Conservation (phyloP, 768 basidiomycete genomes). For the Trichaptum fuscoviolaceum region DNA sequence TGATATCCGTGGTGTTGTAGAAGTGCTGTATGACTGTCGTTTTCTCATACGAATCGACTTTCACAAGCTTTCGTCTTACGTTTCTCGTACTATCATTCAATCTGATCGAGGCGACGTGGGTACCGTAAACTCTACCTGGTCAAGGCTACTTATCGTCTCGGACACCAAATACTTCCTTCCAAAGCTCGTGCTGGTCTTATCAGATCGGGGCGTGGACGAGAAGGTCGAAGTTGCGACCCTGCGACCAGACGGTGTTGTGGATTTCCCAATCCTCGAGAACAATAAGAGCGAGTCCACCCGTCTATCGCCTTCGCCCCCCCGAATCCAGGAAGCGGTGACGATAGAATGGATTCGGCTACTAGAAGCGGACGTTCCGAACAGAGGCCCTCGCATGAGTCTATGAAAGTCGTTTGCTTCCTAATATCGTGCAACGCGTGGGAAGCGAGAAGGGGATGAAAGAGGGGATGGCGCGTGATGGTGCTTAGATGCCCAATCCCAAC, state of each 20-base stretch:
- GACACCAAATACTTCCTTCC: slow-evolving; percentile 13
- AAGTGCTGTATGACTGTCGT: slow-evolving; percentile 60
- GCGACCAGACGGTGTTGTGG: not conserved
- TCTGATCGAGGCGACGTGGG: slow-evolving; percentile 1
- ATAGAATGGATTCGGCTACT: not conserved
- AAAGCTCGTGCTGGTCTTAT: slow-evolving; percentile 8
- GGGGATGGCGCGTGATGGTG: not conserved
- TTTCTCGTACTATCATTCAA: slow-evolving; percentile 17
- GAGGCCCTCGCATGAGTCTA: not conserved
- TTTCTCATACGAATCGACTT: slow-evolving; percentile 50
- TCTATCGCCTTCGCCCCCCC: not conserved
- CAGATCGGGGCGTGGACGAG: not conserved
- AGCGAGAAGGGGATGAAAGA: not conserved
- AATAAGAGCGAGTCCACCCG: not conserved
- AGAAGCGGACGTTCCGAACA: not conserved
- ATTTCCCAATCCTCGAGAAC: not conserved
- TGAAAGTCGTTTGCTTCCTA: not conserved
- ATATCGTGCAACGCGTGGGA: not conserved
- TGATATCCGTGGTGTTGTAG: slow-evolving; percentile 21
- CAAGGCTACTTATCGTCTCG: slow-evolving; percentile 6
- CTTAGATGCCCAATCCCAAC: not conserved
- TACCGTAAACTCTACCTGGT: not conserved
- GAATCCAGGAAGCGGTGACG: not conserved
- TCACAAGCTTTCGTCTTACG: slow-evolving; percentile 32
- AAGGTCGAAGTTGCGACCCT: not conserved